Evolutionary conservation across 768 basidiomycete genomes (phyloP), one percentile per base, ranked within the genome.

Genomic region (Suillus alpinus): DNA sequence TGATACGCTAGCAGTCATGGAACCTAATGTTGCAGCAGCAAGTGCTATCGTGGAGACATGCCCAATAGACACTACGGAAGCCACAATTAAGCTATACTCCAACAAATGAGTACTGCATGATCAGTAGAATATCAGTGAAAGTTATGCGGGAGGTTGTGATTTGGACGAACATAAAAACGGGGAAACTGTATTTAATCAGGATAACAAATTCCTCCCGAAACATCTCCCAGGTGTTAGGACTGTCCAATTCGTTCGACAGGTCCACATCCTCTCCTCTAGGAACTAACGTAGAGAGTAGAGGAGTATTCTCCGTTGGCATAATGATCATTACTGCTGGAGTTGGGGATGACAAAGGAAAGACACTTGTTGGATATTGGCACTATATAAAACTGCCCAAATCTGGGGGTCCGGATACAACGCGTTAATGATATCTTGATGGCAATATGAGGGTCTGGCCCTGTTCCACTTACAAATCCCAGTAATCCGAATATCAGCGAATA

Each of bases 11-110:
- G 85, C 86, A 0, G 88, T 89, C 87, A 91, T 89, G 13, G 85
- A 86, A 2, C 84, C 88, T 10, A 91, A 74, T 20, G 84, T 87
- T 26, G 89, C 85, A 0, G 92, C 94, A 2, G 96, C 96, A 0
- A 98, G 84, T 20, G 94, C 92, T 1, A 84, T 85, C 0, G 95
- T 96, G 0, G 93, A 94, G 10, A 98, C 75, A 72, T 98, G 95
- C 0, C 96, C 95, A 31, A 96, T 90, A 13, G 88, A 88, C 39
- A 98, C 73, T 52, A 96, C 92, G 10, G 92, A 88, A 3, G 87
- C 87, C 46, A 96, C 80, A 49, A 93, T 83, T 36, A 98, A 84
- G 8, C 89, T 91, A 72, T 92, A 95, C 70, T 98, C 95, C n/a
- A 92, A 80, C 20, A 93, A 55, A 63, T 92, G 89, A 2, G 92